A percentile compares a stretch with the other conserved stretches of the same genome.
Evolutionary conservation across 176 grass and related monocot species (phyloP).

Genomic region (Metroxylon sagu): DNA sequence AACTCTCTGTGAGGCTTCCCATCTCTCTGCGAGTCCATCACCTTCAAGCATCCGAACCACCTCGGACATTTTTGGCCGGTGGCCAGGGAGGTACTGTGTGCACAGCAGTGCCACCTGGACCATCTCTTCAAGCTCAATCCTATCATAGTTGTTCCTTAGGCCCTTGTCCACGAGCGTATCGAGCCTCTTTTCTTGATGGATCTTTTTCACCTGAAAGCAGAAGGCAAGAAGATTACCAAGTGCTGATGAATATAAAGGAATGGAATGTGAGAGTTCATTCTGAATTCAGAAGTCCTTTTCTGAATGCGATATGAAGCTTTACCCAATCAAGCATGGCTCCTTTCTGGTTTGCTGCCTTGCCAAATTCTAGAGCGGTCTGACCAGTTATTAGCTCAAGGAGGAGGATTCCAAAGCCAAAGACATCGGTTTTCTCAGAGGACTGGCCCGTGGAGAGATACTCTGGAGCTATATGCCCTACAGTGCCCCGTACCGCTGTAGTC

Average conservation of each 20-base stretch:
- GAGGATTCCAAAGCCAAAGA: conserved; percentile 93
- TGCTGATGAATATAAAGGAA: no score
- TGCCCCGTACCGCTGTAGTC: conserved; percentile 82
- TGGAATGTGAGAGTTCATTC: no score
- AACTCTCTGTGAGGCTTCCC: conserved; percentile 70
- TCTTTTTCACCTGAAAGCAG: conserved; percentile 81
- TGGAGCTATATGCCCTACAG: conserved; percentile 86
- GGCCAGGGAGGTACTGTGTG: conserved; percentile 77
- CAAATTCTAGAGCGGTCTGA: conserved; percentile 78
- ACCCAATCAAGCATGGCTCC: conserved; percentile 98
- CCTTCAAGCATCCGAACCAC: conserved; percentile 93
- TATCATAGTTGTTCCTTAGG: conserved; percentile 42
- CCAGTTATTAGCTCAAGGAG: conserved; percentile 84
- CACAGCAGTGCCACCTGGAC: conserved; percentile 81
- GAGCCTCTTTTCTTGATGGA: conserved; percentile 91
- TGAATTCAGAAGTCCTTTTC: no score
- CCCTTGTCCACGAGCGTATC: conserved; percentile 75
- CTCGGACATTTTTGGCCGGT: conserved; percentile 85
- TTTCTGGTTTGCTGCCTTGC: conserved; percentile 82
- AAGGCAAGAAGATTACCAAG: background rate
- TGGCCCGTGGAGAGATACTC: conserved; percentile 95
- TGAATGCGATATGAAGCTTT: conserved; percentile 7
- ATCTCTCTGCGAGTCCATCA: conserved; percentile 81
- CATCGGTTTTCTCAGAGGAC: conserved; percentile 89
- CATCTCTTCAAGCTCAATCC: conserved; percentile 91